Evolutionary conservation across 371 early-diverging fungal genomes (phyloP).

Genomic region (Nematocida sp.): DNA sequence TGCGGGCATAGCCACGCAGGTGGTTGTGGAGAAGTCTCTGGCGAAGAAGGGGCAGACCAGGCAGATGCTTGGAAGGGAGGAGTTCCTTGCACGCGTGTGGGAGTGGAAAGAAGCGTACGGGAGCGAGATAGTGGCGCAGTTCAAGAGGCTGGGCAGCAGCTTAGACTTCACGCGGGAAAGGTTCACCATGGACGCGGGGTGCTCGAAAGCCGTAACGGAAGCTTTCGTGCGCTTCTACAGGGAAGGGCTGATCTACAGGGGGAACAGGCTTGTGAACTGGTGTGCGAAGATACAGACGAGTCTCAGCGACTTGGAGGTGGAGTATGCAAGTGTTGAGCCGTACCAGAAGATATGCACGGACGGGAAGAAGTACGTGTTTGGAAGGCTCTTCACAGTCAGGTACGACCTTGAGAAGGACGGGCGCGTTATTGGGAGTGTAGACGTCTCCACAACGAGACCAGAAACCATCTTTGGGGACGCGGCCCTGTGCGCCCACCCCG

Average conservation of each 20-base stretch:
- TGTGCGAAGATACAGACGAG: conserved; percentile 89
- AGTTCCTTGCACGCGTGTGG: conserved; percentile 80
- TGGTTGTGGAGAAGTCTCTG: conserved; percentile 89
- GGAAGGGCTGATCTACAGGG: conserved; percentile 90
- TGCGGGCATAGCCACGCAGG: conserved; percentile 95
- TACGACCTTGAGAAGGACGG: conserved; percentile 52
- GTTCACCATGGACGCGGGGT: conserved; percentile 86
- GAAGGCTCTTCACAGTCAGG: conserved; percentile 74
- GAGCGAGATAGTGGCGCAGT: conserved; percentile 75
- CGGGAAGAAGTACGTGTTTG: conserved; percentile 87
- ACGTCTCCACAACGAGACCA: conserved; percentile 94
- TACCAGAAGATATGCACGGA: conserved; percentile 55
- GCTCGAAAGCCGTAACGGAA: conserved; percentile 78
- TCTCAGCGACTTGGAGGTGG: conserved; percentile 83
- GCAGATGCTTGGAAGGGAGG: conserved; percentile 84
- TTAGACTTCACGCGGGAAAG: conserved; percentile 82
- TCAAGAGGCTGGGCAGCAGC: conserved; percentile 82
- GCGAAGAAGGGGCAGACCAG: conserved; percentile 76
- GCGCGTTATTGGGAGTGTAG: conserved; percentile 70
- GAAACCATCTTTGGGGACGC: conserved; percentile 98
- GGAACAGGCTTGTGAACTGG: conserved; percentile 93
- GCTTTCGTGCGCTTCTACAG: conserved; percentile 88
- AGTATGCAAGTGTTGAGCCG: conserved; percentile 53
- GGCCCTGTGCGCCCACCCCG: conserved; percentile 86
- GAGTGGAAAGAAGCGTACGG: conserved; percentile 83